These are phyloP conservation scores for Zea luxurians DNA, from an alignment of 176 grass and related monocot species.

Conservation along the genomic window DNA sequence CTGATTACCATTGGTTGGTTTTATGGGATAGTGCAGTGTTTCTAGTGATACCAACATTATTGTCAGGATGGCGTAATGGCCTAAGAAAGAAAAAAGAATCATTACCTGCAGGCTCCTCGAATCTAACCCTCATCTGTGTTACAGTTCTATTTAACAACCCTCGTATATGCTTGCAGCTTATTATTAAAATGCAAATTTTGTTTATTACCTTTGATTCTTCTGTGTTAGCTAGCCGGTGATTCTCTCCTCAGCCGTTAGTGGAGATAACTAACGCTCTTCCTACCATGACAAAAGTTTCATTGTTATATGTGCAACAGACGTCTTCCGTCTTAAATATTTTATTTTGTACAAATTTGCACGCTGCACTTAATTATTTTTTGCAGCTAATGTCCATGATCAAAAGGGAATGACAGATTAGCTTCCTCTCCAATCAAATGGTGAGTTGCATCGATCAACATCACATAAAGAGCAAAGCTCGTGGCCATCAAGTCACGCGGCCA, in stretches of 20 bases:
- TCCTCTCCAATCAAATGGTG: slow-evolving; percentile 42
- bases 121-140: slow-evolving; percentile 36
- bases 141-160: background rate
- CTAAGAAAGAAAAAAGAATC: slow-evolving; percentile 32
- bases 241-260: background rate
- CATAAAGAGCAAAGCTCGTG: slow-evolving; percentile 36
- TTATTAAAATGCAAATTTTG: background rate
- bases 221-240: background rate
- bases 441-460: slow-evolving; percentile 49
- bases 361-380: background rate
- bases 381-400: background rate
- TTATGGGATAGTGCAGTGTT: slow-evolving; percentile 46
- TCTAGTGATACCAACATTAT: slow-evolving; percentile 39
- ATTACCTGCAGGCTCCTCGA: slow-evolving; percentile 30
- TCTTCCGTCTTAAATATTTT: background rate
- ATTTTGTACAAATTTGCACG: background rate
- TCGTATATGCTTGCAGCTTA: background rate
- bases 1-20: slow-evolving; percentile 50
- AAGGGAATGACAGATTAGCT: slow-evolving; percentile 38
- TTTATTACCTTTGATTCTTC: background rate
- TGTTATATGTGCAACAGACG: background rate
- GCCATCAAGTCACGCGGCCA: slow-evolving; percentile 44
- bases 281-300: background rate
- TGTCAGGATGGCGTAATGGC: slow-evolving; percentile 29
- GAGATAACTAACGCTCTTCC: background rate